Conservation (phyloP, 2,329 filamentous ascomycete genomes). For the Penicillium crustosum region DNA sequence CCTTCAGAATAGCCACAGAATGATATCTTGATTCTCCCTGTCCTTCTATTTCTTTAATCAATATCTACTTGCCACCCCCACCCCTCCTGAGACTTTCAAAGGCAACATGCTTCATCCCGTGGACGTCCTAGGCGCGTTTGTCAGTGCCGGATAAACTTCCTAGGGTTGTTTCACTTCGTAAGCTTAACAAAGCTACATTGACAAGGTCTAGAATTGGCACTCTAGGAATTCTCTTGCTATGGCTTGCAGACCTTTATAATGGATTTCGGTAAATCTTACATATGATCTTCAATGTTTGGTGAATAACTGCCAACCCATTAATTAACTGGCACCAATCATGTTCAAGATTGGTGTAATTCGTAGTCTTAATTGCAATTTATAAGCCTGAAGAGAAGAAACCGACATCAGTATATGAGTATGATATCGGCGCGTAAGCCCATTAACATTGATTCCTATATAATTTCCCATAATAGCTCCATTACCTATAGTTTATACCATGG, state of each 20-base stretch:
- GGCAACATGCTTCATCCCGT: neutral
- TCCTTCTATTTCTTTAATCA: neutral
- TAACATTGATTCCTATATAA: neutral
- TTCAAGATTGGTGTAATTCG: neutral
- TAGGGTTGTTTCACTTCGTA: neutral
- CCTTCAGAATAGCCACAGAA: constrained; percentile 4
- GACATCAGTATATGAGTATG: neutral
- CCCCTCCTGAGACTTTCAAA: neutral
- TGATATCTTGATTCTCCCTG: neutral
- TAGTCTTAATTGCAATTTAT: neutral
- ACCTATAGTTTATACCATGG: neutral
- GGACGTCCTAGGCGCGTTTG: neutral
- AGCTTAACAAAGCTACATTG: neutral
- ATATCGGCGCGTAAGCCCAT: neutral
- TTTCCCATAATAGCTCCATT: too few relatives aligned
- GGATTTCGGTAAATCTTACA: neutral
- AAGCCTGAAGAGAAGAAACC: neutral
- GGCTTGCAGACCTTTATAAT: neutral
- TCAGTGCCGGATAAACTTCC: neutral
- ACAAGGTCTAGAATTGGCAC: too few relatives aligned
- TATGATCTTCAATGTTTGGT: neutral
- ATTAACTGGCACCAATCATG: neutral
- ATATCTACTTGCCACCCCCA: neutral
- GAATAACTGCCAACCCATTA: neutral
- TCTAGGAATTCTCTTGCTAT: neutral